Conservation (phyloP, 1,284 basidiomycete genomes). For the Cutaneotrichosporon arboriforme region DNA sequence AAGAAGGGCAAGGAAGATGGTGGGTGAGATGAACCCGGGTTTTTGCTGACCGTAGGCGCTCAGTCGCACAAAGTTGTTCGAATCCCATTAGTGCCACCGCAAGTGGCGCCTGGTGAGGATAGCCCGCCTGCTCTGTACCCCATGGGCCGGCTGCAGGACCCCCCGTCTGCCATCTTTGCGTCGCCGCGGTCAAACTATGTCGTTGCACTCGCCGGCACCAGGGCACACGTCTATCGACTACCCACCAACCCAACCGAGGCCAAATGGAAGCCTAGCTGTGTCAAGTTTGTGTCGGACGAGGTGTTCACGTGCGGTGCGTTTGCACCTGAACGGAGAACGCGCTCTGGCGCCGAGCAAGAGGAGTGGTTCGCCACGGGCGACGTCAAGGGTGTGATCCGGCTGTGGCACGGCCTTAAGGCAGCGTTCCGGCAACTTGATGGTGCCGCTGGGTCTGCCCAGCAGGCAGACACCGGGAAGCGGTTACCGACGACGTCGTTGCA, state of each 20-base stretch:
- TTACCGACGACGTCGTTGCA: conserved; percentile 77
- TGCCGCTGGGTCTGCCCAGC: conserved; percentile 13
- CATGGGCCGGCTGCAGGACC: conserved; percentile 33
- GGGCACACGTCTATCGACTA: conserved; percentile 72
- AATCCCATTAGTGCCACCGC: conserved; percentile 14
- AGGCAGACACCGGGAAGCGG: conserved; percentile 29
- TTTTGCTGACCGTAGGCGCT: conserved; percentile 5
- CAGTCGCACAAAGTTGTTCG: conserved; percentile 25
- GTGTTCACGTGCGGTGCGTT: conserved; percentile 75
- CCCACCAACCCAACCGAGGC: conserved; percentile 24
- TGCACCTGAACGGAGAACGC: conserved; percentile 58
- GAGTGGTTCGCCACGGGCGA: conserved; percentile 95
- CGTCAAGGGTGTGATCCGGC: conserved; percentile 70
- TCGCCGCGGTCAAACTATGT: conserved; percentile 69
- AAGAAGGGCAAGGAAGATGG: conserved; percentile 15
- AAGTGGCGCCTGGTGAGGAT: no score
- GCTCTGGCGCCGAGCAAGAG: conserved; percentile 50
- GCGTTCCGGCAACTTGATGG: conserved; percentile 45
- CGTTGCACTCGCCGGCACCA: conserved; percentile 71
- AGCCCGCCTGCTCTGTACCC: no score
- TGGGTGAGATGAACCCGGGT: background rate
- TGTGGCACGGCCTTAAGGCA: conserved; percentile 86
- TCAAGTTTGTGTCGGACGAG: conserved; percentile 64
- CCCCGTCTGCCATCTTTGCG: conserved; percentile 53
- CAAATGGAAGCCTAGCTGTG: conserved; percentile 53